phyloP scores from a whole-genome alignment of 805 yeast species.

The Hanseniaspora clermontiae region DNA sequence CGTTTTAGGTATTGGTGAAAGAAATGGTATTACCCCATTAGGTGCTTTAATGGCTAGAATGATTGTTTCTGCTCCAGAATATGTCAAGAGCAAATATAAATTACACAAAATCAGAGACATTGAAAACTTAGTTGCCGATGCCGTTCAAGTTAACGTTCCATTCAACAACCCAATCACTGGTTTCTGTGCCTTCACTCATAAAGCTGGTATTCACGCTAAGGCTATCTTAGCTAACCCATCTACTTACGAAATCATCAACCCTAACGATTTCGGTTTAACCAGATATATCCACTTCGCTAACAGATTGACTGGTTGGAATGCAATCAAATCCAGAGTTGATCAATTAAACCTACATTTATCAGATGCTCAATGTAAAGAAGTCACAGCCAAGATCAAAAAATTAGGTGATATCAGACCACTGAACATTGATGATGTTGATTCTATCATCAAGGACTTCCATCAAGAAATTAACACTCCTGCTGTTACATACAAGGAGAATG shows the following conservation, averaged over 20 bases:
- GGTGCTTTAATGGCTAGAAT: slow-evolving; percentile 98
- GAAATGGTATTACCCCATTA: slow-evolving; percentile 94
- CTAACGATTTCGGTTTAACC: slow-evolving; percentile 87
- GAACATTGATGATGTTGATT: slow-evolving; percentile 93
- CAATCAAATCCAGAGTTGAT: slow-evolving; percentile 94
- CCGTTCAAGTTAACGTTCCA: slow-evolving; percentile 92
- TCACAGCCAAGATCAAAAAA: slow-evolving; percentile 81
- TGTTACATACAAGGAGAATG: slow-evolving; percentile 23
- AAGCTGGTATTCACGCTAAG: slow-evolving; percentile 98
- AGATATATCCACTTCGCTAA: slow-evolving; percentile 96
- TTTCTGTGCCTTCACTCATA: slow-evolving; percentile 98
- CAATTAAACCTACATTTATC: slow-evolving; percentile 81
- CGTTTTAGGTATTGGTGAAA: slow-evolving; percentile 95
- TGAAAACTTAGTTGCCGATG: slow-evolving; percentile 92
- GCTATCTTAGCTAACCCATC: slow-evolving; percentile 97
- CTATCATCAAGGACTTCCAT: slow-evolving; percentile 88
- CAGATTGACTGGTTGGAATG: slow-evolving; percentile 98
- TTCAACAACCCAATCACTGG: slow-evolving; percentile 98
- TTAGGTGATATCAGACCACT: slow-evolving; percentile 91
- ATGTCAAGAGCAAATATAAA: slow-evolving; percentile 87
- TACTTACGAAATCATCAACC: slow-evolving; percentile 93
- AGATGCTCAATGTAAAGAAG: slow-evolving; percentile 90
- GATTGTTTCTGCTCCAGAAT: slow-evolving; percentile 97
- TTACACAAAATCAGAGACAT: slow-evolving; percentile 89
- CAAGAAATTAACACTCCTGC: slow-evolving; percentile 53